phyloP scores from a whole-genome alignment of 2,329 filamentous ascomycete species.

The Aspergillus jensenii region DNA sequence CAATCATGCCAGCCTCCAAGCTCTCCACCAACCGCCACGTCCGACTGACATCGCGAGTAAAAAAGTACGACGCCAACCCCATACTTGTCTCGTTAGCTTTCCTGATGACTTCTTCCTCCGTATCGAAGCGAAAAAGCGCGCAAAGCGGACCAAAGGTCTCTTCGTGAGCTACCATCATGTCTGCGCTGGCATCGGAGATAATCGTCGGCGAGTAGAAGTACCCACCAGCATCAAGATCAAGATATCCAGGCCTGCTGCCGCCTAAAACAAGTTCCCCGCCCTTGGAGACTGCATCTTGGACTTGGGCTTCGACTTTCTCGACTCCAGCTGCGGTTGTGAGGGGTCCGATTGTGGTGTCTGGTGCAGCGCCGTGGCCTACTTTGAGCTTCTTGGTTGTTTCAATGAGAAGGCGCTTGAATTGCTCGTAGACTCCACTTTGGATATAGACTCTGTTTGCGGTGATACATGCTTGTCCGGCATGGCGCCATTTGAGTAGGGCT shows the following conservation, averaged over 20 bases:
- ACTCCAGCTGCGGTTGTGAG: slow-evolving; percentile 25
- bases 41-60: slow-evolving; percentile 6
- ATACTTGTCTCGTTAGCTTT: slow-evolving; percentile 7
- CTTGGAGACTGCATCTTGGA: slow-evolving; percentile 61
- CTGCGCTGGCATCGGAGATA: slow-evolving; percentile 57
- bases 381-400: not conserved
- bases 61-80: slow-evolving; percentile 7
- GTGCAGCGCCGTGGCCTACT: slow-evolving; percentile 6
- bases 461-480: slow-evolving; percentile 12
- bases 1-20: slow-evolving; percentile 21
- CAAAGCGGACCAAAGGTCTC: slow-evolving; percentile 66
- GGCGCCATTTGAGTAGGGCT: slow-evolving; percentile 6
- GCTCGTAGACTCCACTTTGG: not conserved
- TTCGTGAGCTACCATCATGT: slow-evolving; percentile 59
- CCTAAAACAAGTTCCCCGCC: slow-evolving; percentile 65
- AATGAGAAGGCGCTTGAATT: not conserved
- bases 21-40: slow-evolving; percentile 9
- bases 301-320: slow-evolving; percentile 55
- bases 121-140: slow-evolving; percentile 63
- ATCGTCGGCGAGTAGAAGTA: slow-evolving; percentile 67
- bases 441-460: slow-evolving; percentile 14
- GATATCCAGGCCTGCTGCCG: slow-evolving; percentile 31
- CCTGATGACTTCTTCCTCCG: slow-evolving; percentile 56
- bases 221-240: slow-evolving; percentile 33
- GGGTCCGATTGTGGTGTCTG: slow-evolving; percentile 3